Base-by-base conservation (phyloP, 225 moss, liverwort and hornwort genomes). In the Straminergon stramineum region DNA sequence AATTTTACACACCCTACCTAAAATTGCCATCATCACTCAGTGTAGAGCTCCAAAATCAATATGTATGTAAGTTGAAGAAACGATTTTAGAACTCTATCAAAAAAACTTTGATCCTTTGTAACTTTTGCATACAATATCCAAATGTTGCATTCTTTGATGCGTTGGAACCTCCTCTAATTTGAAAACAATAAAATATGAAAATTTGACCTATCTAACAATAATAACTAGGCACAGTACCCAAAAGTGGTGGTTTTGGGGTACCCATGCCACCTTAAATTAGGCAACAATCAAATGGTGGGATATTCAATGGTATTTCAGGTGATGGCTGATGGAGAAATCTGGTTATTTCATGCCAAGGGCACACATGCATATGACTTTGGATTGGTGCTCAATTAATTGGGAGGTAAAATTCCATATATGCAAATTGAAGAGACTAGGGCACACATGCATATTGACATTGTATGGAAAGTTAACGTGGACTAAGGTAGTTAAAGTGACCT, bases 201-300 rank as follows among this genome's bases (percentile, higher is more conserved):
- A 28, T 43, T 17, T 9, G 6, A 73, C 3, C 1, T n/a, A 2
- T 21, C 4, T 37, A 68, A 37, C 7, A 22, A 69, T n/a, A 69
- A 0, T 22, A 69, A 22, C 4, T 7, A 23, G 13, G 2, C 7
- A 3, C 2, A 11, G 7, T 23, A 69, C 7, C 13, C 13, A 69
- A 22, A 69, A 23, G 4, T 69, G 39, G 4, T 0, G 6, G n/a
- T 69, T 67, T 37, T 0, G 2, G 1, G 68, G 19, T 12, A 22
- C 13, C 67, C 8, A 48, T 48, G 48, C 27, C 39, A n/a, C 48
- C 11, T 18, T 62, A 7, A 60, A 62, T 62, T 8, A 21, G 0
- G 31, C 17, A 51, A 37, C 52, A 82, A 32, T 82, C 2, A 64
- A 83, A 83, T 35, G 15, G 82, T 34, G 34, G 34, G 34, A 23